Conservation (phyloP, 768 basidiomycete genomes). For the Lyophyllum atratum region DNA sequence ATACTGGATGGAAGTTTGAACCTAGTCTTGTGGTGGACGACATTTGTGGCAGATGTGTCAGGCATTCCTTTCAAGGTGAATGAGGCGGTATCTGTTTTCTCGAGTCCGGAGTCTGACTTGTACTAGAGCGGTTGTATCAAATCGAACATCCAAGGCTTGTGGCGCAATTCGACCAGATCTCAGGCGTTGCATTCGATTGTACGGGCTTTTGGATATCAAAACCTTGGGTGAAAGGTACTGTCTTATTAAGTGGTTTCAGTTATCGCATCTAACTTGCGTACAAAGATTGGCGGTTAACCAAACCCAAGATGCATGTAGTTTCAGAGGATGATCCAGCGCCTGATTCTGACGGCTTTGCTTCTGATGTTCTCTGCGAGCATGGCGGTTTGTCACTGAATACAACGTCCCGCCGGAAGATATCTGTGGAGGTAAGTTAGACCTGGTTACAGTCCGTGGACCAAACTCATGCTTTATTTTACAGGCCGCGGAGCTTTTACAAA, state of each 20-base stretch:
- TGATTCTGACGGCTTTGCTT: slow-evolving; percentile 52
- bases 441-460: not conserved
- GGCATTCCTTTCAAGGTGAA: slow-evolving; percentile 57
- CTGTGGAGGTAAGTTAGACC: slow-evolving; percentile 47
- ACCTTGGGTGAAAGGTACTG: slow-evolving; percentile 74
- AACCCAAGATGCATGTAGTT: slow-evolving; percentile 75
- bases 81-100: not conserved
- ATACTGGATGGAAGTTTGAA: slow-evolving; percentile 49
- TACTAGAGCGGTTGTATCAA: slow-evolving; percentile 67
- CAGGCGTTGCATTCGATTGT: slow-evolving; percentile 41
- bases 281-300: slow-evolving; percentile 73
- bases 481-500: slow-evolving; percentile 58
- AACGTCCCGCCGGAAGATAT: slow-evolving; percentile 62
- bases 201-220: slow-evolving; percentile 75
- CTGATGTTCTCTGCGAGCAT: slow-evolving; percentile 76
- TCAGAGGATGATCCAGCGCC: slow-evolving; percentile 67
- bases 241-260: slow-evolving; percentile 3
- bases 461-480: slow-evolving; percentile 26
- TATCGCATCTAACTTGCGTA: not conserved
- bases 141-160: slow-evolving; percentile 67
- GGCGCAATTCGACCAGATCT: slow-evolving; percentile 55
- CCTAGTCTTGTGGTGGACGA: slow-evolving; percentile 50
- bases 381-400: slow-evolving; percentile 56
- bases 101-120: slow-evolving; percentile 2
- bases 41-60: slow-evolving; percentile 64